phyloP scores from a whole-genome alignment of 1,284 basidiomycete species.

The Malassezia nana region DNA sequence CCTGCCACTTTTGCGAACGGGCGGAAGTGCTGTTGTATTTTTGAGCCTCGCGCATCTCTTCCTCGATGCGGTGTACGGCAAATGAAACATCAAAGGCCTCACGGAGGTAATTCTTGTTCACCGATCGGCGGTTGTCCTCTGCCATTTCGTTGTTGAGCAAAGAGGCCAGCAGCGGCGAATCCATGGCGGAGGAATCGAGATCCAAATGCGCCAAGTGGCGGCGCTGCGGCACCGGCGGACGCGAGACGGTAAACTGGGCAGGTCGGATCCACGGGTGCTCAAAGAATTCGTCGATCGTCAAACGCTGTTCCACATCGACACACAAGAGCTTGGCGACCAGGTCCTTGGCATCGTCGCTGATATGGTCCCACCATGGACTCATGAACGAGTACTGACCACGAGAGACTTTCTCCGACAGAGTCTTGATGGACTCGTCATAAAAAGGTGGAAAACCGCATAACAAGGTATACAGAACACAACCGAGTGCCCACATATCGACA shows the following conservation, averaged over 20 bases:
- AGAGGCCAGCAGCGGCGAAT: slow-evolving; percentile 79
- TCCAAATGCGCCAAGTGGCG: neutral
- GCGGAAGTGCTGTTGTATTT: neutral
- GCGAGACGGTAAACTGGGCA: neutral
- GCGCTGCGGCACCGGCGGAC: neutral
- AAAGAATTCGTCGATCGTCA: slow-evolving; percentile 95
- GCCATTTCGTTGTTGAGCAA: slow-evolving; percentile 53
- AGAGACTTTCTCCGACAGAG: slow-evolving; percentile 96
- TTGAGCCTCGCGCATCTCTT: slow-evolving; percentile 63
- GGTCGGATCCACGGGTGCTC: slow-evolving; percentile 70
- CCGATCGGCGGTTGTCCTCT: slow-evolving; percentile 45
- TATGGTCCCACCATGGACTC: slow-evolving; percentile 99
- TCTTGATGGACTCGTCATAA: slow-evolving; percentile 97
- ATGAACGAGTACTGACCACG: slow-evolving; percentile 95
- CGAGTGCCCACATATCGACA: slow-evolving; percentile 99
- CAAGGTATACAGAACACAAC: slow-evolving; percentile 94
- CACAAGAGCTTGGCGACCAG: slow-evolving; percentile 88
- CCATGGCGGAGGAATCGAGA: slow-evolving; percentile 50
- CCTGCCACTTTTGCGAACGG: neutral
- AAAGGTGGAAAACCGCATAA: slow-evolving; percentile 97
- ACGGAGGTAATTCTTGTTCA: slow-evolving; percentile 57
- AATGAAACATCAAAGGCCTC: slow-evolving; percentile 99
- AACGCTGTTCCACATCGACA: slow-evolving; percentile 86
- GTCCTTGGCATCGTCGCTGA: slow-evolving; percentile 81
- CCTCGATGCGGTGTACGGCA: slow-evolving; percentile 97